phyloP scores from a whole-genome alignment of 495 filamentous ascomycete genomes.

The Aspergillus nanangensis region DNA sequence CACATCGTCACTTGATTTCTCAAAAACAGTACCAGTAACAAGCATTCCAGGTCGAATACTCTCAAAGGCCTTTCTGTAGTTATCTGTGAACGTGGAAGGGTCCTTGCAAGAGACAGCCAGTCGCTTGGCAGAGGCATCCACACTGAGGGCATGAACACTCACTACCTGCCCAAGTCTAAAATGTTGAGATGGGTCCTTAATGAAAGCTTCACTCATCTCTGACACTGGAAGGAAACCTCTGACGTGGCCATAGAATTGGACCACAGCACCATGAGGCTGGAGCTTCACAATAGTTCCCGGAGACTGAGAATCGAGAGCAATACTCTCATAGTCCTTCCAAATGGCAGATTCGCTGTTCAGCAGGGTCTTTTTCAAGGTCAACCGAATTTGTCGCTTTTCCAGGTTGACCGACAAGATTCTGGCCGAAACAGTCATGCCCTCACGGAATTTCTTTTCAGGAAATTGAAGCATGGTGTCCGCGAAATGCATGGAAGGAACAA shows the following conservation, averaged over 20 bases:
- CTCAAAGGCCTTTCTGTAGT: constrained; percentile 70
- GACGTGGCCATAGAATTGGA: constrained; percentile 85
- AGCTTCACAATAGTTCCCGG: constrained; percentile 83
- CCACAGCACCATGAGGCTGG: constrained; percentile 71
- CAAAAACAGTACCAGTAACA: constrained; percentile 72
- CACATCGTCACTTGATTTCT: constrained; percentile 78
- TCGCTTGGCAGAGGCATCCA: constrained; percentile 64
- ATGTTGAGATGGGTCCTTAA: constrained; percentile 81
- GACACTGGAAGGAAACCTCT: constrained; percentile 83
- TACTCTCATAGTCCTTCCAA: constrained; percentile 69
- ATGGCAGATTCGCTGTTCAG: constrained; percentile 77
- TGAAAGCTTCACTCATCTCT: constrained; percentile 97
- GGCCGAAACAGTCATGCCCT: constrained; percentile 76
- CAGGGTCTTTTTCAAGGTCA: constrained; percentile 91
- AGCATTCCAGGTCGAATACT: constrained; percentile 64
- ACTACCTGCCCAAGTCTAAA: constrained; percentile 89
- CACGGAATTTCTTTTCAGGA: constrained; percentile 92
- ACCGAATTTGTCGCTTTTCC: constrained; percentile 69
- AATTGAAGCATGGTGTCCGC: constrained; percentile 83
- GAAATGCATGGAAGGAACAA: constrained; percentile 84
- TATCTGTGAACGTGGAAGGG: constrained; percentile 65
- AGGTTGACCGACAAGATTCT: constrained; percentile 78
- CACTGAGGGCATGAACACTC: constrained; percentile 74
- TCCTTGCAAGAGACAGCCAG: constrained; percentile 93
- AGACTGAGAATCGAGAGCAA: constrained; percentile 65